Evolutionary conservation across 2,329 filamentous ascomycete species (phyloP).

Genomic region (Ceratocystis huliohia): DNA sequence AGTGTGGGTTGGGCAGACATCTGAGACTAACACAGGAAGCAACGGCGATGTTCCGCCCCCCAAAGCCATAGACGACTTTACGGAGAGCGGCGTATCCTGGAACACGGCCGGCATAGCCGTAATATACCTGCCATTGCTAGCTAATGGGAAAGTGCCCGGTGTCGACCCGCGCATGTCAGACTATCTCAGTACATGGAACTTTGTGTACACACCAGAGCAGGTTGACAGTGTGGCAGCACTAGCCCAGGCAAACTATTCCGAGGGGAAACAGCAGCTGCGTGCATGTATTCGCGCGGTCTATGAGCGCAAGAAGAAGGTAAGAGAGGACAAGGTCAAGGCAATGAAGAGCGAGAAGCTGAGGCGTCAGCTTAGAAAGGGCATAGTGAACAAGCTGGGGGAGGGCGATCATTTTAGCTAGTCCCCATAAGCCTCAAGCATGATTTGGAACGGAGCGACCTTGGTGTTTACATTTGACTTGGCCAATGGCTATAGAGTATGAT

Average conservation of each 20-base stretch:
- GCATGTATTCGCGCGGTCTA: conserved; percentile 78
- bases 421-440: not conserved
- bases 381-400: conserved; percentile 41
- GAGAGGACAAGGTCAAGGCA: conserved; percentile 41
- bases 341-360: conserved; percentile 33
- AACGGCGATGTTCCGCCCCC: conserved; percentile 34
- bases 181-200: conserved; percentile 95
- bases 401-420: conserved; percentile 50
- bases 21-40: conserved; percentile 47
- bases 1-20: conserved; percentile 79
- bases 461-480: not conserved
- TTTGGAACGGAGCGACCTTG: not conserved
- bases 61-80: conserved; percentile 47
- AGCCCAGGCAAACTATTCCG: conserved; percentile 73
- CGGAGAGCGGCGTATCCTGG: conserved; percentile 47
- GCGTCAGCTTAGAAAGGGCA: conserved; percentile 37
- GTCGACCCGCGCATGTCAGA: conserved; percentile 76
- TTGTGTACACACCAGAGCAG: conserved; percentile 83
- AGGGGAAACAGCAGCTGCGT: conserved; percentile 66
- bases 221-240: conserved; percentile 74
- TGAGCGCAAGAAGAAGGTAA: conserved; percentile 67
- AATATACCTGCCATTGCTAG: conserved; percentile 78
- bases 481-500: not conserved
- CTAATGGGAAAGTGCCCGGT: conserved; percentile 64
- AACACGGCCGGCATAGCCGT: conserved; percentile 77